These are phyloP conservation scores for Pythium rishiriense DNA, from an alignment of 352 stramenopile genomes.

Conservation along the genomic window DNA sequence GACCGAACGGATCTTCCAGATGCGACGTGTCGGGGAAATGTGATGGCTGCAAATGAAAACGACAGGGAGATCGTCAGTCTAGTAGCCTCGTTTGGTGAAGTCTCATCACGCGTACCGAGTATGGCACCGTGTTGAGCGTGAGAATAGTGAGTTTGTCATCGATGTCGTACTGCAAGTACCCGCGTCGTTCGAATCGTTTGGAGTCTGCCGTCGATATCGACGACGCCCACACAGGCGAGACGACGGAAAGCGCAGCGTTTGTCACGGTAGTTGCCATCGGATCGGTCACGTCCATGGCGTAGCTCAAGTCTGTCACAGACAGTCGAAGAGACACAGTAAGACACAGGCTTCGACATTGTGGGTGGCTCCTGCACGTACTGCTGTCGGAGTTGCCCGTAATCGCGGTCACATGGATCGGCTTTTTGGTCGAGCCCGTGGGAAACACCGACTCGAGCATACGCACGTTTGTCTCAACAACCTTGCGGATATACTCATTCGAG, in stretches of 20 bases:
- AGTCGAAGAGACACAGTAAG: neutral
- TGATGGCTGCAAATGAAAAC: conserved; percentile 39
- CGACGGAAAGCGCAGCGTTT: conserved; percentile 61
- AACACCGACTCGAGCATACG: conserved; percentile 71
- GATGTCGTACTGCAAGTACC: conserved; percentile 65
- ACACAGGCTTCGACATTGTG: too few relatives aligned
- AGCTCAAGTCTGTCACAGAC: conserved; percentile 48
- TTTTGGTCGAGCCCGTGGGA: conserved; percentile 30
- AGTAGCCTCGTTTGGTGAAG: neutral
- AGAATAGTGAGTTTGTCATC: conserved; percentile 68
- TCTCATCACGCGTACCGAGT: conserved; percentile 45
- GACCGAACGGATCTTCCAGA: conserved; percentile 80
- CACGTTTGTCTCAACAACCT: conserved; percentile 68
- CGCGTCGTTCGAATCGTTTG: conserved; percentile 50
- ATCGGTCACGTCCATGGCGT: conserved; percentile 78
- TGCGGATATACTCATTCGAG: conserved; percentile 59
- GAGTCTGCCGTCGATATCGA: conserved; percentile 58
- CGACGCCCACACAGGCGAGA: conserved; percentile 50
- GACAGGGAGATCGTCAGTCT: conserved; percentile 9
- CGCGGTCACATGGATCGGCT: conserved; percentile 53
- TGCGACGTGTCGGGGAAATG: conserved; percentile 73
- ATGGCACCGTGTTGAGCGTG: conserved; percentile 81
- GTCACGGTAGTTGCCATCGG: conserved; percentile 31
- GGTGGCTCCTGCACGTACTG: too few relatives aligned
- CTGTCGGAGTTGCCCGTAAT: conserved; percentile 82